Evolutionary conservation across 768 basidiomycete genomes (phyloP).

Genomic region (Russula sp.): DNA sequence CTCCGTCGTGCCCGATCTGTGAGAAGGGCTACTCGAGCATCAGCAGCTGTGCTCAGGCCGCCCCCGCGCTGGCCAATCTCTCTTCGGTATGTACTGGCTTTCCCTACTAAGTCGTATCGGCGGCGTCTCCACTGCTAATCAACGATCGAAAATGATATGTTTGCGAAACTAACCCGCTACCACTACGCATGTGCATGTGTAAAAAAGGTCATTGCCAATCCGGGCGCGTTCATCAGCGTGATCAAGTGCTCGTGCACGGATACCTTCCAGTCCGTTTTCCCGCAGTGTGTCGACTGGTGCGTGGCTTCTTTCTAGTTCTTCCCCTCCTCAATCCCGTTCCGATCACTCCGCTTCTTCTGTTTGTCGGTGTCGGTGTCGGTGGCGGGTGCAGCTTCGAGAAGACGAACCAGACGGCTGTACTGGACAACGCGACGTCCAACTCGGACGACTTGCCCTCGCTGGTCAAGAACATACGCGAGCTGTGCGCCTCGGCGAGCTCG

Average conservation of each 20-base stretch:
- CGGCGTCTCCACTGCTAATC: background rate
- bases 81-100: constrained; percentile 34
- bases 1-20: constrained; percentile 55
- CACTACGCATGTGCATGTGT: too few species aligned
- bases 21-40: constrained; percentile 45
- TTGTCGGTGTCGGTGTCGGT: too few species aligned
- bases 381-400: constrained; percentile 38
- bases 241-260: constrained; percentile 58
- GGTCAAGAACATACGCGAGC: constrained; percentile 41
- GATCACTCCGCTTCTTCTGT: too few species aligned
- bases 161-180: background rate
- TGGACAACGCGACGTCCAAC: constrained; percentile 31
- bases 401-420: constrained; percentile 49
- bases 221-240: constrained; percentile 52
- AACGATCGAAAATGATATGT: background rate
- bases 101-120: too few species aligned
- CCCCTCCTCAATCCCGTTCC: too few species aligned
- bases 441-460: constrained; percentile 40
- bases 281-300: constrained; percentile 65
- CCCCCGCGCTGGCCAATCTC: constrained; percentile 51
- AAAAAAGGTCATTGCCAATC: constrained; percentile 56
- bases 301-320: constrained; percentile 1
- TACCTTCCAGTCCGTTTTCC: constrained; percentile 40
- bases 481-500: constrained; percentile 46
- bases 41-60: constrained; percentile 49